Percentiles rank a stretch among this genome's conserved stretches.
Evolutionary conservation across 2,329 filamentous ascomycete genomes (phyloP).

Genomic region (Colletotrichum lentis): DNA sequence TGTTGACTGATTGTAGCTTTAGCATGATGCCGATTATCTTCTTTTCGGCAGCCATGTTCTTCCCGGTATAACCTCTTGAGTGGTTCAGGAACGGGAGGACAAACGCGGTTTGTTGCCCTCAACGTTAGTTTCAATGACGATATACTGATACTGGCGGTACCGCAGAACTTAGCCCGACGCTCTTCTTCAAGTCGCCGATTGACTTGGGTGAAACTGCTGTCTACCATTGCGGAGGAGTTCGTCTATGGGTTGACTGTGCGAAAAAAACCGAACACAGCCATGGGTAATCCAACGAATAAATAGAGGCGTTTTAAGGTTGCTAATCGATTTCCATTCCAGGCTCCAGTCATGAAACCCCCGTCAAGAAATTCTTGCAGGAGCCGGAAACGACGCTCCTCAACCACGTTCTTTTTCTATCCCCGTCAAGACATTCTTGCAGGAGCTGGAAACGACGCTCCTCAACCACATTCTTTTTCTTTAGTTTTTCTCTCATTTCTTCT

Average conservation of each 20-base stretch:
- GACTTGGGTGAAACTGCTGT: background rate
- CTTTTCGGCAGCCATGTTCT: background rate
- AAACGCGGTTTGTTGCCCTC: background rate
- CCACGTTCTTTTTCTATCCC: background rate
- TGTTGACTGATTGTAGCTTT: constrained; percentile 6
- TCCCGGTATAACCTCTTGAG: constrained; percentile 9
- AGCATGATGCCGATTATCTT: background rate
- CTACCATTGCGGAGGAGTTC: background rate
- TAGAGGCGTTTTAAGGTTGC: background rate
- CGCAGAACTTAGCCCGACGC: background rate
- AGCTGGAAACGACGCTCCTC: background rate
- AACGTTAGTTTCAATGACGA: background rate
- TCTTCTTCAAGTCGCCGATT: constrained; percentile 2
- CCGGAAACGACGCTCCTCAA: background rate
- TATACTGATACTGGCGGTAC: constrained; percentile 7
- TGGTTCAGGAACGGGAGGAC: background rate
- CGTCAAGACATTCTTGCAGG: background rate
- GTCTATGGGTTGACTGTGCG: background rate
- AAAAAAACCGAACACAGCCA: background rate
- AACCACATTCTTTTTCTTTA: background rate
- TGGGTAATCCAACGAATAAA: background rate
- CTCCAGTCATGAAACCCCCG: background rate
- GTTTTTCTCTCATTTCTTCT: background rate
- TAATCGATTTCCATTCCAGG: background rate
- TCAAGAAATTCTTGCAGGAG: background rate